These are phyloP conservation scores for Trichosporon coremiiforme DNA, from an alignment of 1,284 basidiomycete genomes.

Conservation along the genomic window DNA sequence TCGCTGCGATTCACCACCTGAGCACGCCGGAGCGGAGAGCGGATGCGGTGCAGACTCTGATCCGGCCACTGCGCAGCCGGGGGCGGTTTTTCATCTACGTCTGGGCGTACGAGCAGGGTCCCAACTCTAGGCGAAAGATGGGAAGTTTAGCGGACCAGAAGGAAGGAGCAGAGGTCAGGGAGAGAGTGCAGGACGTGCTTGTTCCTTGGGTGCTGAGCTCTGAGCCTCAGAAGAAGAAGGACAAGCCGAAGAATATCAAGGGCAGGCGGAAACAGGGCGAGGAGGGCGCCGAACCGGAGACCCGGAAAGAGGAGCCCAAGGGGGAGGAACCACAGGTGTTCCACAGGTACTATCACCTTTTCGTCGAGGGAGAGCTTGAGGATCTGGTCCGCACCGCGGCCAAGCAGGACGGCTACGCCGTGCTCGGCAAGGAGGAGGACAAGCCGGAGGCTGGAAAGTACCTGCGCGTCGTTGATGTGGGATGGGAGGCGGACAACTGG, in stretches of 20 bases:
- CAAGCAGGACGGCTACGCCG: conserved; percentile 61
- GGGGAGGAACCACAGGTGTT: conserved; percentile 59
- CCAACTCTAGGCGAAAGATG: conserved; percentile 68
- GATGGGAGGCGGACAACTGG: conserved; percentile 70
- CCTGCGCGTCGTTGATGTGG: conserved; percentile 68
- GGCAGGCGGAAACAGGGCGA: conserved; percentile 13
- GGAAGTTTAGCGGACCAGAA: conserved; percentile 58
- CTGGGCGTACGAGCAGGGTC: conserved; percentile 97
- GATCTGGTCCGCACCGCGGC: conserved; percentile 68
- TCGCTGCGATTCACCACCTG: conserved; percentile 92
- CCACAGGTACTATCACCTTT: conserved; percentile 93
- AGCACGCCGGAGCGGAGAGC: conserved; percentile 72
- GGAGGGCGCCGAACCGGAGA: background rate
- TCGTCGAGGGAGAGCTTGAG: conserved; percentile 73
- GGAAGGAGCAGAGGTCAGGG: background rate
- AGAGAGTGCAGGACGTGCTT: conserved; percentile 64
- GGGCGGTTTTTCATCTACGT: conserved; percentile 84
- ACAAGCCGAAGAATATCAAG: conserved; percentile 16
- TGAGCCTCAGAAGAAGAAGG: conserved; percentile 28
- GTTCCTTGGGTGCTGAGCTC: conserved; percentile 66
- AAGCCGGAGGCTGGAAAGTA: conserved; percentile 52
- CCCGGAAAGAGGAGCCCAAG: conserved; percentile 1
- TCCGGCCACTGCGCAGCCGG: conserved; percentile 62
- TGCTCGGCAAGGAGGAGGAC: conserved; percentile 30
- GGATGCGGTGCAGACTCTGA: conserved; percentile 71